These are phyloP conservation scores for Penicillium aurantiogriseum DNA, from an alignment of 2,329 filamentous ascomycete species.

Conservation along the genomic window DNA sequence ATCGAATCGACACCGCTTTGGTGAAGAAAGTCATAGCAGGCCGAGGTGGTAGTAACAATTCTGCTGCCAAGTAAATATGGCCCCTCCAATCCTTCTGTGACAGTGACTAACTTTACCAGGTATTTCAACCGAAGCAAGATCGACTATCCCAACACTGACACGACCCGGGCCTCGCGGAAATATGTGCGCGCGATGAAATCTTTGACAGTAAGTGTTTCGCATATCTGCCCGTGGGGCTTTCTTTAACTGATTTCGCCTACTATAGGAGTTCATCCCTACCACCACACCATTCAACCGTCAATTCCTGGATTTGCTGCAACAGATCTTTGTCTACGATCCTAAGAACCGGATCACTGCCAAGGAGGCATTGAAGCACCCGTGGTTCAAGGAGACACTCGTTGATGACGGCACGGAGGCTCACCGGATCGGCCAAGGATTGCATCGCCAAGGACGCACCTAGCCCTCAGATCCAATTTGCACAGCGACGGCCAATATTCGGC, in stretches of 20 bases:
- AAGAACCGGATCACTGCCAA: slow-evolving; percentile 64
- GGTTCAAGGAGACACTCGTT: slow-evolving; percentile 64
- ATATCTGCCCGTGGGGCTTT: background rate
- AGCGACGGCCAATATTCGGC: slow-evolving; percentile 5
- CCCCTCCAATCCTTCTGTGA: slow-evolving; percentile 5
- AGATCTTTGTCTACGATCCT: slow-evolving; percentile 66
- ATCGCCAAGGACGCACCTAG: slow-evolving; percentile 28
- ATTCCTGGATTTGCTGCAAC: slow-evolving; percentile 61
- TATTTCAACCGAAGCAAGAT: slow-evolving; percentile 58
- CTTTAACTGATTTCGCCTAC: slow-evolving; percentile 18
- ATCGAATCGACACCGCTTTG: slow-evolving; percentile 55
- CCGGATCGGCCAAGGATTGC: slow-evolving; percentile 52
- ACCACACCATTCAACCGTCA: slow-evolving; percentile 60
- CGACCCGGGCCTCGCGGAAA: slow-evolving; percentile 62
- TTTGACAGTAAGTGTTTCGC: slow-evolving; percentile 49
- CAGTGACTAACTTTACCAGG: slow-evolving; percentile 40
- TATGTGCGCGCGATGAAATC: slow-evolving; percentile 69
- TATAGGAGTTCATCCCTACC: slow-evolving; percentile 61
- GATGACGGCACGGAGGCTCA: slow-evolving; percentile 66
- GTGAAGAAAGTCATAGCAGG: slow-evolving; percentile 54
- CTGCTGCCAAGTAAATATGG: slow-evolving; percentile 53
- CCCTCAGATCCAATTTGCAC: background rate
- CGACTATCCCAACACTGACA: slow-evolving; percentile 63
- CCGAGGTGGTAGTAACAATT: slow-evolving; percentile 50
- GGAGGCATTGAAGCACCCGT: slow-evolving; percentile 63